A percentile compares a stretch with the other conserved stretches of the same genome.
Conservation (phyloP, 106 monocot genomes). For the Narthecium ossifragum region DNA sequence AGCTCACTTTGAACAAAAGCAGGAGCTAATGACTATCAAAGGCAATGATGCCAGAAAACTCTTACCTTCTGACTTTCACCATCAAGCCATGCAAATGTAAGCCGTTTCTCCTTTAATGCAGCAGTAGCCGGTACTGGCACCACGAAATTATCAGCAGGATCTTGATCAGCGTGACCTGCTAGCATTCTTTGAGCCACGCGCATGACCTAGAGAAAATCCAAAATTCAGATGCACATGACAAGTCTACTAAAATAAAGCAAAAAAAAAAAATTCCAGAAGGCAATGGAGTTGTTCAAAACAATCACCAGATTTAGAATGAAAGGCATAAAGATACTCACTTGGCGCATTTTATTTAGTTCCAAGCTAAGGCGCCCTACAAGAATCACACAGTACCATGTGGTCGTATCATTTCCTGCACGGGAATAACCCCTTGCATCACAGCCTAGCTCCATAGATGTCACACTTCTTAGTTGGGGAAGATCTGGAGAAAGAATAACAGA, state of each 20-base stretch:
- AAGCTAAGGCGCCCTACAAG: conserved; percentile 78
- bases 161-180: conserved; percentile 12
- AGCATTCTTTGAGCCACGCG: conserved; percentile 41
- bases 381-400: conserved; percentile 89
- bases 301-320: no score
- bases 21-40: not conserved
- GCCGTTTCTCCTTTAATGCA: conserved; percentile 59
- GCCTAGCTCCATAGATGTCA: conserved; percentile 81
- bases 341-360: conserved; percentile 70
- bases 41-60: not conserved
- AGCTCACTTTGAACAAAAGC: not conserved
- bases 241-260: not conserved
- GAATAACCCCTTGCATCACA: conserved; percentile 97
- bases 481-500: conserved; percentile 36
- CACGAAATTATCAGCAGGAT: conserved; percentile 10
- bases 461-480: conserved; percentile 84
- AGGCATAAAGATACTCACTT: conserved; percentile 52
- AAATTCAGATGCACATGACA: conserved; percentile 13
- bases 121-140: conserved; percentile 20
- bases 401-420: conserved; percentile 62
- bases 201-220: conserved; percentile 45
- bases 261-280: not conserved
- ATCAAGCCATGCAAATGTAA: conserved; percentile 92
- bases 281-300: not conserved
- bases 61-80: conserved; percentile 80